Evolutionary conservation across 495 filamentous ascomycete species (phyloP).

Genomic region (Parmelia sp.): DNA sequence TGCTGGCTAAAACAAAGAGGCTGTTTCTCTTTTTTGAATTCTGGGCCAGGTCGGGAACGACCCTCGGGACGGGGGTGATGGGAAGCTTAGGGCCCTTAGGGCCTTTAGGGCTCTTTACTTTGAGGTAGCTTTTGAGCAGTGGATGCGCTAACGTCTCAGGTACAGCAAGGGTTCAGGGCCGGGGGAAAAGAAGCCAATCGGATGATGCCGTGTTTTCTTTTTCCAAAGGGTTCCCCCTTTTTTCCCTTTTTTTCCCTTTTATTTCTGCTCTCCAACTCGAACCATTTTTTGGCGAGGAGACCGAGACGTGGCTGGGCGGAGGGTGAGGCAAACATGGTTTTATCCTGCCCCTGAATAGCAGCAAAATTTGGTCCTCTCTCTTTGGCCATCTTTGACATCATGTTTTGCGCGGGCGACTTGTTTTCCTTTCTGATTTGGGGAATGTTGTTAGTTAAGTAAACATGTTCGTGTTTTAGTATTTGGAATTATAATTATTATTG

Average conservation of each 20-base stretch:
- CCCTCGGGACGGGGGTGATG: too few relatives aligned
- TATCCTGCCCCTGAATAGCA: too few relatives aligned
- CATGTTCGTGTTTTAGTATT: neutral
- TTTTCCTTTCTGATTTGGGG: too few relatives aligned
- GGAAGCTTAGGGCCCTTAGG: too few relatives aligned
- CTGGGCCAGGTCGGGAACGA: too few relatives aligned
- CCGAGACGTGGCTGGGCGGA: neutral
- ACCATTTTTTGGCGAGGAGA: neutral
- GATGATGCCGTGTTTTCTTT: neutral
- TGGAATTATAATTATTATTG: neutral
- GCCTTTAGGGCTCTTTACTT: too few relatives aligned
- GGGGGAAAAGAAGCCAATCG: neutral
- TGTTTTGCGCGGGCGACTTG: too few relatives aligned
- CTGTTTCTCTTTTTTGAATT: too few relatives aligned
- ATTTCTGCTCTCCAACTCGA: neutral
- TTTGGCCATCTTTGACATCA: too few relatives aligned
- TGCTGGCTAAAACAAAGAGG: too few relatives aligned
- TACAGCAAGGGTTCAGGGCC: neutral
- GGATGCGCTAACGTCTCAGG: neutral
- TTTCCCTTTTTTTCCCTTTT: neutral
- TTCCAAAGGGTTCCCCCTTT: neutral
- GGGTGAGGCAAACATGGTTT: neutral
- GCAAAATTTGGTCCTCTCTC: too few relatives aligned
- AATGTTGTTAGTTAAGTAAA: slow-evolving; percentile 3
- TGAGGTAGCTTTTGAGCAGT: neutral